A percentile compares a stretch with the other conserved stretches of the same genome.
Conservation (phyloP, 2,329 filamentous ascomycete species). For the Cladosporium sp. region DNA sequence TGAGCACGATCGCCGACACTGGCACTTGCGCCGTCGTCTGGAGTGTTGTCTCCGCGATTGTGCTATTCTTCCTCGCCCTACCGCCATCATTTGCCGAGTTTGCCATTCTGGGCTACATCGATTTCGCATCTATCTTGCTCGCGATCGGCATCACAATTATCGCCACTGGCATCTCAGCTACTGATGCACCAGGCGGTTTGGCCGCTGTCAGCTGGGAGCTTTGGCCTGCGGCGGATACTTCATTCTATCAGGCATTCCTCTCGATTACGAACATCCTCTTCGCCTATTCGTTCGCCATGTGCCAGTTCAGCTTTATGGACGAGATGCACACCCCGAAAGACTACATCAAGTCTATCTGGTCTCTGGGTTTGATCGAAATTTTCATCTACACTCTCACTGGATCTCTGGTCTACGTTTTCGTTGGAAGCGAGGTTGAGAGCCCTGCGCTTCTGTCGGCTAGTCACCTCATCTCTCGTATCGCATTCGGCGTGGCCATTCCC, state of each 20-base stretch:
- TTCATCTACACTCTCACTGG: conserved; percentile 66
- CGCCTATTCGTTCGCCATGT: conserved; percentile 56
- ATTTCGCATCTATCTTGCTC: conserved; percentile 38
- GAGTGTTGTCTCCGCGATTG: conserved; percentile 44
- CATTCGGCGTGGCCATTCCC: conserved; percentile 69
- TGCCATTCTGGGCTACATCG: conserved; percentile 38
- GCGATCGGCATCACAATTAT: conserved; percentile 40
- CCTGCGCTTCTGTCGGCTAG: conserved; percentile 67
- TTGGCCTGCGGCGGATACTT: conserved; percentile 37
- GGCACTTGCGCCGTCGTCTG: conserved; percentile 44
- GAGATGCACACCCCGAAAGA: conserved; percentile 66
- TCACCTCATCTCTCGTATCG: conserved; percentile 59
- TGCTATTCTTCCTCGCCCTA: conserved; percentile 39
- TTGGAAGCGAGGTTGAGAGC: conserved; percentile 60
- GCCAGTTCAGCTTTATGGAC: conserved; percentile 68
- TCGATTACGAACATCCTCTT: conserved; percentile 73
- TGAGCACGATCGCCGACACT: conserved; percentile 41
- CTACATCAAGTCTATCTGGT: conserved; percentile 59
- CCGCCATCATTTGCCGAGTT: conserved; percentile 40
- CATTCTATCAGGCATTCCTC: conserved; percentile 60
- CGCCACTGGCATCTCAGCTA: conserved; percentile 36
- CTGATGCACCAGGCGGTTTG: conserved; percentile 32
- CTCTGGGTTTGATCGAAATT: conserved; percentile 65
- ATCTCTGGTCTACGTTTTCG: conserved; percentile 67
- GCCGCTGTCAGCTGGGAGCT: conserved; percentile 36